Conservation (phyloP, 805 yeast species). For the Lipomyces spencermartinsiae region DNA sequence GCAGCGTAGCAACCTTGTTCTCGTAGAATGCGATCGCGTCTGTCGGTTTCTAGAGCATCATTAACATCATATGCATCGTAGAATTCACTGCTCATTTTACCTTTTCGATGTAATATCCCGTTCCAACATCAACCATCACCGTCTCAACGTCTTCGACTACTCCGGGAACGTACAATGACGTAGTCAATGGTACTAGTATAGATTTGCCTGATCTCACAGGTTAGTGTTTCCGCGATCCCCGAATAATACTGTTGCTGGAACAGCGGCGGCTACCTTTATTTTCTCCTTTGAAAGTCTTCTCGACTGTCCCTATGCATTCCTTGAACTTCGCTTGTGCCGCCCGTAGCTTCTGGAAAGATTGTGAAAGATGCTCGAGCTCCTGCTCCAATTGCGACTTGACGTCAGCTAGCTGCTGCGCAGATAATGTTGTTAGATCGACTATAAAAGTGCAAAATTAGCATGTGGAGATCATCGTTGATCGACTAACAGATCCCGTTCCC, state of each 20-base stretch:
- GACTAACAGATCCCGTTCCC: not conserved
- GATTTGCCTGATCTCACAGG: slow-evolving; percentile 48
- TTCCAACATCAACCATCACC: slow-evolving; percentile 92
- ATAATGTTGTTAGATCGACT: slow-evolving; percentile 73
- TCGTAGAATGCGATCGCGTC: slow-evolving; percentile 77
- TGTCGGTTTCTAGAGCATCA: slow-evolving; percentile 48
- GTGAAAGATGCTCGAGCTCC: slow-evolving; percentile 84
- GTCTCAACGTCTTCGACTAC: slow-evolving; percentile 65
- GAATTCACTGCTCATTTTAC: slow-evolving; percentile 27
- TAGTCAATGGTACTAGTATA: slow-evolving; percentile 83
- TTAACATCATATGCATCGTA: not conserved
- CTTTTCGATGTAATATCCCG: slow-evolving; percentile 93
- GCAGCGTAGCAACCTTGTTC: slow-evolving; percentile 72
- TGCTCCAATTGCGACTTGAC: slow-evolving; percentile 82
- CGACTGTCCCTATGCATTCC: slow-evolving; percentile 78
- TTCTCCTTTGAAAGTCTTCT: slow-evolving; percentile 53
- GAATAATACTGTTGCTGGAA: not conserved
- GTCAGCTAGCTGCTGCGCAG: slow-evolving; percentile 83
- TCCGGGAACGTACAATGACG: slow-evolving; percentile 91
- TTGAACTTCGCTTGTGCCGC: slow-evolving; percentile 81
- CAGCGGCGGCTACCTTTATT: slow-evolving; percentile 47
- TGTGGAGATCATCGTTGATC: not conserved
- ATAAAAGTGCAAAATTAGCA: slow-evolving; percentile 2
- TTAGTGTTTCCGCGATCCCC: not conserved
- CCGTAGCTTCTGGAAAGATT: slow-evolving; percentile 80